Evolutionary conservation across 768 basidiomycete species (phyloP), one percentile per base, ranked within the genome.

Genomic region (Pleurotus ostreatus): DNA sequence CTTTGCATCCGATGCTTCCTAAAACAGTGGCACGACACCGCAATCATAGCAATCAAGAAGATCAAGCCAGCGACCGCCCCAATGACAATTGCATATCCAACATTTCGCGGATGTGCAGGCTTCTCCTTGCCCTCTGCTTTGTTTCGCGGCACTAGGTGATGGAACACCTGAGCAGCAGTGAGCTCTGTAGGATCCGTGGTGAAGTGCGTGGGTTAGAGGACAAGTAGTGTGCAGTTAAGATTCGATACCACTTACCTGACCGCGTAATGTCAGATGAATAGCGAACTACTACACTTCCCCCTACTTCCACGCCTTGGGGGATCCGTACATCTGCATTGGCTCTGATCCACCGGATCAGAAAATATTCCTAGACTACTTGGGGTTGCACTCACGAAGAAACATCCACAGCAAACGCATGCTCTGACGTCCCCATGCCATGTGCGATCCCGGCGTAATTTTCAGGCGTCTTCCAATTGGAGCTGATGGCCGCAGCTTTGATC

Each of bases 31-130:
- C 49, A 49, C 2, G 49, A 30, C 15, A 49, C 25, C 9, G 34
- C 49, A 6, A 34, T 49, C 13, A 49, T 13, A 2, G 20, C 49
- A 34, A 49, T 15, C 26, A 49, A 34, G 16, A 34, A 25, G 20
- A 49, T 30, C 15, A 30, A 16, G n/a, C 26, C 49, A 16, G 34
- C 49, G 13, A 49, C 49, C 11, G 49, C 49, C n/a, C 25, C 49
- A 15, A 49, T 49, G 49, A 49, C 49, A 22, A 49, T 38, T 12
- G 49, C 49, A 22, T 49, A 49, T 34, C 49, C 49, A 38, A 49
- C 34, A 30, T 22, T 37, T 49, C 37, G 11, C 30, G 34, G 23
- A 38, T 38, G 37, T 6, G 26, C 23, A 11, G 49, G 30, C 37
- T 49, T 49, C 7, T 34, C 20, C 41, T 43, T 43, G 7, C 34